These are phyloP conservation scores for Zymoseptoria pseudotritici DNA, from an alignment of 2,329 filamentous ascomycete species.

Conservation along the genomic window DNA sequence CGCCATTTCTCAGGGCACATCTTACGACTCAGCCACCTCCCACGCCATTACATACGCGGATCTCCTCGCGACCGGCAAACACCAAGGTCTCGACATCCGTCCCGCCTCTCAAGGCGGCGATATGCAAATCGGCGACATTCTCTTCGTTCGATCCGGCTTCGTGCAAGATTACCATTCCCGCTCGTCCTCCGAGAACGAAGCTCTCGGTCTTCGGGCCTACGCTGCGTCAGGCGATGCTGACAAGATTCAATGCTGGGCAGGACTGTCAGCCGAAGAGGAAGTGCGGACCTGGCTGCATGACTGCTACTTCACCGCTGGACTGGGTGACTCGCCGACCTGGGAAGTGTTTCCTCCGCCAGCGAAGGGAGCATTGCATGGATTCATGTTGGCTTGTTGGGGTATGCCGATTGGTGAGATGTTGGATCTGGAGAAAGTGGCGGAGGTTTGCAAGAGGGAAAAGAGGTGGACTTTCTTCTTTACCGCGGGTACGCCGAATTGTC, in stretches of 20 bases:
- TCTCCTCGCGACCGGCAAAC: constrained; percentile 51
- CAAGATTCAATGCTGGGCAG: constrained; percentile 37
- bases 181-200: constrained; percentile 26
- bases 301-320: constrained; percentile 59
- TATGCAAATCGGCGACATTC: constrained; percentile 55
- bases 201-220: constrained; percentile 39
- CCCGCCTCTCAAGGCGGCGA: constrained; percentile 48
- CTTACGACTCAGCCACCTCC: constrained; percentile 36
- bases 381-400: constrained; percentile 46
- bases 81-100: constrained; percentile 56
- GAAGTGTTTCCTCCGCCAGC: constrained; percentile 52
- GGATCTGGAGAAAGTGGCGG: constrained; percentile 47
- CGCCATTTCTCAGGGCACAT: constrained; percentile 35
- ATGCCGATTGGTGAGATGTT: constrained; percentile 51
- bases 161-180: constrained; percentile 49
- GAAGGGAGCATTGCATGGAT: constrained; percentile 41
- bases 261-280: constrained; percentile 47
- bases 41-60: constrained; percentile 38
- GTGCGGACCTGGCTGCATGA: constrained; percentile 62
- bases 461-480: constrained; percentile 57
- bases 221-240: constrained; percentile 34
- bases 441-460: constrained; percentile 48
- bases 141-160: constrained; percentile 58
- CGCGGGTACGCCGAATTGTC: constrained; percentile 52
- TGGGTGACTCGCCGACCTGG: constrained; percentile 56